Percentiles rank a stretch among this genome's conserved stretches.
Conservation (phyloP, 2,329 filamentous ascomycete genomes). For the Penicillium sp. region DNA sequence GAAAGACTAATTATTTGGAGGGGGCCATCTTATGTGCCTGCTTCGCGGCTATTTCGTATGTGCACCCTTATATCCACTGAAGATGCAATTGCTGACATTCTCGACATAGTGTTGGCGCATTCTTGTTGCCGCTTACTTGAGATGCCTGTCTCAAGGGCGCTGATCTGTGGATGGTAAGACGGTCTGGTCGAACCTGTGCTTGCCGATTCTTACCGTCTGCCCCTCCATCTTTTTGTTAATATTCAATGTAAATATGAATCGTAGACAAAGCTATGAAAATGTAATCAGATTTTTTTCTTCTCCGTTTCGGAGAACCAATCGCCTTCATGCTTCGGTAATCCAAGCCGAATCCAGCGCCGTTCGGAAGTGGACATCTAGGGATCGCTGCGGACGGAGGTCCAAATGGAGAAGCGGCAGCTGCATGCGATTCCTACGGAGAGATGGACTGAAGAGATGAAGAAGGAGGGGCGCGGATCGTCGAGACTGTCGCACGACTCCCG, state of each 20-base stretch:
- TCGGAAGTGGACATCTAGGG: not conserved
- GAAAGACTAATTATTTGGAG: slow-evolving; percentile 19
- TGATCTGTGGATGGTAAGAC: too few relatives aligned
- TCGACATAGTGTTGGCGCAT: slow-evolving; percentile 12
- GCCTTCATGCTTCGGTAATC: not conserved
- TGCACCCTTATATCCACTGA: not conserved
- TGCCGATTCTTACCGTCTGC: not conserved
- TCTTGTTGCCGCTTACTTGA: slow-evolving; percentile 7
- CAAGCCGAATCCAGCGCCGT: not conserved
- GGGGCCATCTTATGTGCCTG: slow-evolving; percentile 16
- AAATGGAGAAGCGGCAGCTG: too few relatives aligned
- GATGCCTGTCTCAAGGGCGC: not conserved
- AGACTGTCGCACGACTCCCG: not conserved
- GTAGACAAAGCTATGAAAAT: not conserved
- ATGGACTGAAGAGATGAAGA: too few relatives aligned
- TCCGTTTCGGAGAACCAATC: not conserved
- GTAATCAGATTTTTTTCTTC: not conserved
- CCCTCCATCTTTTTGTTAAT: not conserved
- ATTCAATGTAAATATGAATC: slow-evolving; percentile 1
- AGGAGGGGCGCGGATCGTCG: not conserved
- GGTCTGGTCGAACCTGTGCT: not conserved
- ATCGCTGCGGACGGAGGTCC: too few relatives aligned
- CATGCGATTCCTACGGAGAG: too few relatives aligned
- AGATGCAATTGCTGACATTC: not conserved
- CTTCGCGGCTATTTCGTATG: slow-evolving; percentile 19